phyloP scores from a whole-genome alignment of 805 yeast genomes.

The Candida sakaeoensis region DNA sequence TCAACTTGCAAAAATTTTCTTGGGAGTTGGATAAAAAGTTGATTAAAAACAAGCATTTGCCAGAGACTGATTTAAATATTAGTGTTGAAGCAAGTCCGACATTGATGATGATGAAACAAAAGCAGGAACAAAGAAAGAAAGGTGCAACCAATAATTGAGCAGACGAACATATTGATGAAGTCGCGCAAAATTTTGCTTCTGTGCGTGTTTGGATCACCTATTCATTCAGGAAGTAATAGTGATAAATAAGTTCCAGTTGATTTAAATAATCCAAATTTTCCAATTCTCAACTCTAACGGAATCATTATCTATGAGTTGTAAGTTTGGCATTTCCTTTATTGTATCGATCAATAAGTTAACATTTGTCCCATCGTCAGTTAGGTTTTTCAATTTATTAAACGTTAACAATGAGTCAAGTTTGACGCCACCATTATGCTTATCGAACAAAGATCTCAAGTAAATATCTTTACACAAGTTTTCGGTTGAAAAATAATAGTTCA shows the following conservation, averaged over 20 bases:
- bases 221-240: no score
- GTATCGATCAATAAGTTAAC: conserved; percentile 10
- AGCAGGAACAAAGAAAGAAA: conserved; percentile 18
- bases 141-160: no score
- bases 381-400: conserved; percentile 14
- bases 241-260: no score
- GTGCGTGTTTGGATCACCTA: no score
- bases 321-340: conserved; percentile 9
- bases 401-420: conserved; percentile 14
- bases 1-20: conserved; percentile 30
- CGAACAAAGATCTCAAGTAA: conserved; percentile 17
- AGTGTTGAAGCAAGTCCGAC: conserved; percentile 39
- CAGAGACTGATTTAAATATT: conserved; percentile 22
- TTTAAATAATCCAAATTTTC: conserved; percentile 15
- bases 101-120: conserved; percentile 25
- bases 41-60: conserved; percentile 9
- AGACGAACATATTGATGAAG: no score
- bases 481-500: conserved; percentile 20
- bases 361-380: conserved; percentile 16
- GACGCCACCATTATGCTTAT: conserved; percentile 15
- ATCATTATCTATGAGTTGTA: conserved; percentile 15
- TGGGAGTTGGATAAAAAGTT: conserved; percentile 24
- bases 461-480: conserved; percentile 21
- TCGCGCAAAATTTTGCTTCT: no score
- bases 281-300: conserved; percentile 15